Base-by-base conservation (phyloP, 768 basidiomycete species). In the Leccinellum albellum region DNA sequence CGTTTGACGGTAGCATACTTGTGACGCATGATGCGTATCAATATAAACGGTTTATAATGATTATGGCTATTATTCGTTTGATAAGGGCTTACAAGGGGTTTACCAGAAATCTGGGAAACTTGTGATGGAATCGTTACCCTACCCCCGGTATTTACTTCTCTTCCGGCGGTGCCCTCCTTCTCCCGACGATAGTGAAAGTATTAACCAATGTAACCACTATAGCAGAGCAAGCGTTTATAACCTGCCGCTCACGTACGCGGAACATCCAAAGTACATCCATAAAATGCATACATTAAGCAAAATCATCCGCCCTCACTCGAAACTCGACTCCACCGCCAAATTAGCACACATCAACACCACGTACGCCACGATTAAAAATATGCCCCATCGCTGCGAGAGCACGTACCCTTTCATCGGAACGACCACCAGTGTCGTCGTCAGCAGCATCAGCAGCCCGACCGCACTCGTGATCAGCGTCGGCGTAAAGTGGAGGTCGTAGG, bases 371-470 rank as follows among this genome's bases (percentile, higher is more conserved):
- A 97, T 86, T 62, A 98, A 77, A 63, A 89, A 81, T 26, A 88
- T 63, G 0, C 94, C 95, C 94, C 94, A 98, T 49, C 79, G 75
- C 52, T 87, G 78, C 37, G 89, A 86, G 47, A 98, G 80, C 64
- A 82, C 77, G 68, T 89, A 98, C 28, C 82, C 85, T 64, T 97
- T 95, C 55, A 87, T 67, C 1, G 97, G 95, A 0, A 98, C 91
- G 61, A 89, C 83, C 50, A 95, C 72, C 37, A 96, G 73, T 4
- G 94, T 98, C 23, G 82, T 76, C 15, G 84, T 64, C 12, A 99
- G 78, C 10, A 99, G 74, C 35, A 76, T 67, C 8, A 99, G 78
- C n/a, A 99, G 78, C 8, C 95, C 94, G 6, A 88, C 71, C 6
- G 86, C 78, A 67, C 91, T 95, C 61, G 94, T 88, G 70, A 94